Base-by-base conservation (phyloP, 2,329 filamentous ascomycete species). In the Anthostomella pinea region DNA sequence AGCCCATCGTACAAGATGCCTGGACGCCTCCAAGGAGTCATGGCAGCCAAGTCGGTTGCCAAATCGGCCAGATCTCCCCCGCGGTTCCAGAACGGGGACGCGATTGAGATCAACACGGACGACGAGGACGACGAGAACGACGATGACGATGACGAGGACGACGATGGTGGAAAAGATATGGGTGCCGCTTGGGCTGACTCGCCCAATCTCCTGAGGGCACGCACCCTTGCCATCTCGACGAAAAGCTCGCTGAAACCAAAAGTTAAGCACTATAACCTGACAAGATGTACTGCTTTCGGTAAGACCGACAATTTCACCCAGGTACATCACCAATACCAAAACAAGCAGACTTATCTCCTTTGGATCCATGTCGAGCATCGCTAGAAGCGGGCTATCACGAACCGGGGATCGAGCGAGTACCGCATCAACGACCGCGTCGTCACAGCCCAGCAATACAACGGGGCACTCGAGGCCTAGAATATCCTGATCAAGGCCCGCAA, bases 401-500 rank as follows among this genome's bases (percentile, higher is more conserved):
- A 77, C 51, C 76, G 82, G 45, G 93, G 93, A 30, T 81, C 83
- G 18, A 96, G 90, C 70, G 91, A 97, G 65, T 98, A 97, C 64
- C 84, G 91, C 43, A 95, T 98, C 72, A 97, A 98, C 67, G 89
- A 95, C 51, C 84, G 85, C 33, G 72, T 85, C 23, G 93, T 98
- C 30, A 87, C 82, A 3, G 89, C 90, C 3, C 86, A 87, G 56
- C 83, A 93, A 59, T 98, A 98, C 71, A 97, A 97, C 60, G 85
- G 91, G 40, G 83, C 87, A 3, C 75, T 98, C 10, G 93, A 98
- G 63, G 73, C 81, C 14, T 90, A 98, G 62, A 96, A 96, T 56
- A 98, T 98, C 49, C 70, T 98, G 43, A 97, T 98, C 71, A 97
- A 95, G 64, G 93, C 93, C 21, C 81, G 93, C 49, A 98, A 98